These are phyloP conservation scores for Colletotrichum shisoi DNA, from an alignment of 2,329 filamentous ascomycete genomes.

Conservation along the genomic window DNA sequence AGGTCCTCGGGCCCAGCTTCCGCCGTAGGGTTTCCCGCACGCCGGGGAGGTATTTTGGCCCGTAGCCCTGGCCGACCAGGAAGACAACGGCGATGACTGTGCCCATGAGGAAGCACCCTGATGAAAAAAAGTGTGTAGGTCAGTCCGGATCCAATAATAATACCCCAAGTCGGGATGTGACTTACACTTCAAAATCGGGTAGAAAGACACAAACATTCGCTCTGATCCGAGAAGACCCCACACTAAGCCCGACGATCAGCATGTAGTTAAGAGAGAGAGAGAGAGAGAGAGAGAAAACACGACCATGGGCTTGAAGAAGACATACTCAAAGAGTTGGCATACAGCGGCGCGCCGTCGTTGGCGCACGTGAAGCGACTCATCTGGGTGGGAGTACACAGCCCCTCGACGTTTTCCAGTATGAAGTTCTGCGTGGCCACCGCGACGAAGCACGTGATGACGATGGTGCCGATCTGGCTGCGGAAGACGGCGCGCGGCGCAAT, in stretches of 20 bases:
- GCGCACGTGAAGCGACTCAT: conserved; percentile 48
- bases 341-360: conserved; percentile 45
- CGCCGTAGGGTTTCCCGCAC: conserved; percentile 47
- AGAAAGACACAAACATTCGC: conserved; percentile 53
- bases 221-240: conserved; percentile 45
- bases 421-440: conserved; percentile 54
- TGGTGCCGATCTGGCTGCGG: conserved; percentile 55
- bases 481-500: conserved; percentile 49
- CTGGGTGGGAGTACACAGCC: conserved; percentile 45
- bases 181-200: conserved; percentile 53
- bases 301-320: too few species aligned
- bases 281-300: too few species aligned
- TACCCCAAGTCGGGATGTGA: neutral
- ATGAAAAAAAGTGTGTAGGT: neutral
- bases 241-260: conserved; percentile 14
- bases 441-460: conserved; percentile 52
- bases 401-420: conserved; percentile 51
- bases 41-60: conserved; percentile 49
- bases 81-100: conserved; percentile 50
- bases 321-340: conserved; percentile 44
- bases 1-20: conserved; percentile 46
- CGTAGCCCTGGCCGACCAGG: conserved; percentile 47
- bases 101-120: conserved; percentile 56
- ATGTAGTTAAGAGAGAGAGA: neutral
- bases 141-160: fast-evolving